A percentile compares a stretch with the other conserved stretches of the same genome.
Conservation (phyloP, 306 rosid genomes). For the Inga leiocalycina region DNA sequence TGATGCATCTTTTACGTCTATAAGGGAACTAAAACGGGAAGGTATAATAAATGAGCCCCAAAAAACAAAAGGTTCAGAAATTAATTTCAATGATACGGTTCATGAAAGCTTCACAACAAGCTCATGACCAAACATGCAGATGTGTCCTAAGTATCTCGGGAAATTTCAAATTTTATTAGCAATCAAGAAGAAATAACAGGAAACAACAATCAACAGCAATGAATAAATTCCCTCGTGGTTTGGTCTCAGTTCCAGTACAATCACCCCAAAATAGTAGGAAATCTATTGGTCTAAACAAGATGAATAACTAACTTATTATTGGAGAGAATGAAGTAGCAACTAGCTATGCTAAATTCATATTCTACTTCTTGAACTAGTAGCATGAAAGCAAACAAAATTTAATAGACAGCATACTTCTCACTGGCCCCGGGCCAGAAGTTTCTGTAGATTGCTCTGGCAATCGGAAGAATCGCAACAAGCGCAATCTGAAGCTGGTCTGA, state of each 20-base stretch:
- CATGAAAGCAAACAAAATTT: conserved; percentile 37
- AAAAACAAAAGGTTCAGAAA: not conserved
- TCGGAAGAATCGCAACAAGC: conserved; percentile 76
- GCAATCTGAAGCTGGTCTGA: conserved; percentile 98
- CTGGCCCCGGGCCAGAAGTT: conserved; percentile 72
- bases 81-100: not conserved
- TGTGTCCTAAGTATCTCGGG: not conserved
- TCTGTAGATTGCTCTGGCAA: conserved; percentile 70
- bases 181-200: conserved; percentile 25
- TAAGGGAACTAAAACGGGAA: not conserved
- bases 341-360: conserved; percentile 25
- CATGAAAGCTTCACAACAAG: not conserved
- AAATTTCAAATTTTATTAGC: conserved; percentile 21
- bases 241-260: conserved; percentile 44
- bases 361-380: conserved; percentile 40
- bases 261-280: conserved; percentile 33
- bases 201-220: conserved; percentile 33
- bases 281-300: conserved; percentile 29
- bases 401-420: conserved; percentile 79
- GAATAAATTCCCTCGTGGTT: conserved; percentile 53
- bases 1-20: not conserved
- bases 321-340: conserved; percentile 34
- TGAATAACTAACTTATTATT: conserved; percentile 36
- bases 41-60: not conserved
- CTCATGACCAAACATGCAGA: not conserved